Base-by-base conservation (phyloP, 805 yeast species). In the Candida berthetii region DNA sequence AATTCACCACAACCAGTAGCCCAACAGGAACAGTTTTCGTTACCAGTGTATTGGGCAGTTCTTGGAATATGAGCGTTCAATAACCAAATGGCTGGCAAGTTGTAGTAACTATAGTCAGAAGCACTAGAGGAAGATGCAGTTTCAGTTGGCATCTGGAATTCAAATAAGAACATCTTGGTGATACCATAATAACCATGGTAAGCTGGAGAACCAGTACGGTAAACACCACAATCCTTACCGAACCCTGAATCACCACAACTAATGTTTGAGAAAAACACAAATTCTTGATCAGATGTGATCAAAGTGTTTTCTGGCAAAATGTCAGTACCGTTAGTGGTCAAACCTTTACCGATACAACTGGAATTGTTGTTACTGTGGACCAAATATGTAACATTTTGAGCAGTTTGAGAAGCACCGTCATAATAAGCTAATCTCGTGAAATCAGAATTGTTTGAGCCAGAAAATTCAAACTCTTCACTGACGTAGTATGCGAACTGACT, bases 21-120 rank as follows among this genome's bases (percentile, higher is more conserved):
- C 90, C 90, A 83, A 54, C 88, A 80, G 7, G 88, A 81, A 60
- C 89, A 83, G 55, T 76, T 78, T 31, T 66, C 64, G 48, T 76
- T 77, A 5, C 63, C 46, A 37, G 82, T 78, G 56, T 82, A 83
- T 61, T 83, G 89, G 3, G 89, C 65, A 16, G 89, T 82, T 68
- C 90, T 73, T 48, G 88, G 83, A 44, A 83, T 81, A 49, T 78
- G 72, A 25, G 86, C 82, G 49, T 83, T 82, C 54, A 83, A 65
- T 45, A 83, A 65, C 90, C 90, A 83, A 50, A 82, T 82, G 17
- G 87, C 89, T 9, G 90, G 87, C 79, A 82, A 64, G 58, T 84
- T 74, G 54, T 71, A 82, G 37, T 31, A 31, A 27, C 4, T 4
- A 42, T 58, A 55, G 18, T 38, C 43, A 24, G 44, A 36, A 5